Conservation (phyloP, 257 asterid genomes). For the Solanum acaule region DNA sequence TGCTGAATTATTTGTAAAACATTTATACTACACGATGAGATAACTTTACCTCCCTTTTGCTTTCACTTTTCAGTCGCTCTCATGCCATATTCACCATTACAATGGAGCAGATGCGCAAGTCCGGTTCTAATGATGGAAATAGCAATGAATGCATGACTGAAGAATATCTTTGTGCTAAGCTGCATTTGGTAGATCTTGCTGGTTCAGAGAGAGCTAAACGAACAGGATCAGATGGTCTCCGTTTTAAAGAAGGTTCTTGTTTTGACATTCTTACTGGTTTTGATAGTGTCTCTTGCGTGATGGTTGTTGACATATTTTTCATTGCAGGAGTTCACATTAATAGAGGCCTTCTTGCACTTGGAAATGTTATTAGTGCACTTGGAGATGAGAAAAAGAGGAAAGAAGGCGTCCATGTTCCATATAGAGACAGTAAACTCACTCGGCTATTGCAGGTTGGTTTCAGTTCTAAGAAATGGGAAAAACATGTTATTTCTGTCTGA, state of each 20-base stretch:
- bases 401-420: constrained; percentile 95
- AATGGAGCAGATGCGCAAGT: constrained; percentile 86
- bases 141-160: constrained; percentile 66
- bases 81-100: constrained; percentile 99
- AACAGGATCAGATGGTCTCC: constrained; percentile 97
- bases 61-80: constrained; percentile 60
- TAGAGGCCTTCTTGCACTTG: constrained; percentile 97
- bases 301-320: constrained; percentile 2
- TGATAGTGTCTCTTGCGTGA: neutral
- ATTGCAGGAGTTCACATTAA: constrained; percentile 93
- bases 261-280: neutral
- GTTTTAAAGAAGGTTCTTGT: constrained; percentile 85
- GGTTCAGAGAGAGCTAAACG: constrained; percentile 99
- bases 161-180: constrained; percentile 94
- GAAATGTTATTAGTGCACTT: constrained; percentile 96
- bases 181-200: constrained; percentile 99
- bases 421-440: constrained; percentile 98
- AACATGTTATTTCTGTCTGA: neutral
- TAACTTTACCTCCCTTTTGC: neutral
- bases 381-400: constrained; percentile 97
- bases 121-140: constrained; percentile 31
- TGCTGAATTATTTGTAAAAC: neutral
- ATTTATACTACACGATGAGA: neutral
- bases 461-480: neutral
- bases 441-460: constrained; percentile 81